phyloP scores from a whole-genome alignment of 2,329 filamentous ascomycete species.

The Chaetomium olivaceum region DNA sequence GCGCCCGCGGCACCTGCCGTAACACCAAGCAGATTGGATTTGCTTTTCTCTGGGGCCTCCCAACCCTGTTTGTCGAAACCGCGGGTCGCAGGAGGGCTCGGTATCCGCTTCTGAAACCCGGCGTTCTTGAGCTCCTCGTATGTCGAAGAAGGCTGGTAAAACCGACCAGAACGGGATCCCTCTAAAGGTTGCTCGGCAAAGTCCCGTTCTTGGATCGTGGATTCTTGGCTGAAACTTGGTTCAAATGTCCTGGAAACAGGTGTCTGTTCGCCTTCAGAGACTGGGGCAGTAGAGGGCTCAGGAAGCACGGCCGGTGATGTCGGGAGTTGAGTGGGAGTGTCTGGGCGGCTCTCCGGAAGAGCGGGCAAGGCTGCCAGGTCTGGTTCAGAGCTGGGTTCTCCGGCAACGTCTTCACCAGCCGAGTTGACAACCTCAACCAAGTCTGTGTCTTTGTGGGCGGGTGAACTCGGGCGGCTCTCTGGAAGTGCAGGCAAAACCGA shows the following conservation, averaged over 20 bases:
- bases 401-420: background rate
- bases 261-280: background rate
- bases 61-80: conserved; percentile 12
- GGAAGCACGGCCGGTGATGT: background rate
- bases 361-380: background rate
- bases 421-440: background rate
- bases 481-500: conserved; percentile 1
- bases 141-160: conserved; percentile 11
- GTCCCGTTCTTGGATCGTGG: conserved; percentile 18
- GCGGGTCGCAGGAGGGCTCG: conserved; percentile 13
- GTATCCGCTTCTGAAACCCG: conserved; percentile 2
- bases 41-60: conserved; percentile 19
- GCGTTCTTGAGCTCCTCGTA: conserved; percentile 27
- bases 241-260: background rate
- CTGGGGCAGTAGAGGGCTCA: background rate
- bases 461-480: background rate
- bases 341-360: conserved; percentile 11
- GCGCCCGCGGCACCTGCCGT: conserved; percentile 18
- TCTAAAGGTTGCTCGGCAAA: conserved; percentile 7
- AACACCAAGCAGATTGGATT: conserved; percentile 12
- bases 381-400: background rate
- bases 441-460: background rate
- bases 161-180: background rate
- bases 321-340: background rate
- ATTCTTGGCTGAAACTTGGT: conserved; percentile 12